A percentile compares a stretch with the other conserved stretches of the same genome.
These are phyloP conservation scores for Ensete glaucum DNA, from an alignment of 176 grass and related monocot species.

Conservation along the genomic window DNA sequence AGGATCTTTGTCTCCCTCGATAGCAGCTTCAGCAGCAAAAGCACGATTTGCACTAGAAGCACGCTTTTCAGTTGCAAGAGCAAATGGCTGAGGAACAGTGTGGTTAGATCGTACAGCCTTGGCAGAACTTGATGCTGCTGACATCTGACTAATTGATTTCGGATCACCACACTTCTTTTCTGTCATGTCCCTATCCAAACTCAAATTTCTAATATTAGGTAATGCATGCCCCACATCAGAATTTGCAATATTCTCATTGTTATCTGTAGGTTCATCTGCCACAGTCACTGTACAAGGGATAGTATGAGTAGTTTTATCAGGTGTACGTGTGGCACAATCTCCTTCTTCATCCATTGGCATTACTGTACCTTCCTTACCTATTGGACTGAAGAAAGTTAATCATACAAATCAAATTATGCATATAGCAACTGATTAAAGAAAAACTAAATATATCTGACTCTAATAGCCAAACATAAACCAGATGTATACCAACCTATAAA, in stretches of 20 bases:
- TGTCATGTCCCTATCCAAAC: slow-evolving; percentile 22
- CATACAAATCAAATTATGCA: neutral
- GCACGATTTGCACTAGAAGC: slow-evolving; percentile 28
- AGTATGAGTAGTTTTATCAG: neutral
- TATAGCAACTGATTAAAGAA: neutral
- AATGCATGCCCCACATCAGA: slow-evolving; percentile 19
- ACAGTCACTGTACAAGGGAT: neutral
- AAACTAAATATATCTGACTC: neutral
- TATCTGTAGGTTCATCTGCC: slow-evolving; percentile 26
- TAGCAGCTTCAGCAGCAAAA: slow-evolving; percentile 22
- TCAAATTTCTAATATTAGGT: slow-evolving; percentile 17
- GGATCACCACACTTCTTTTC: slow-evolving; percentile 44
- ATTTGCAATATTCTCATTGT: slow-evolving; percentile 21
- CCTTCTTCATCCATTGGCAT: neutral
- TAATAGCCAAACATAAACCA: neutral
- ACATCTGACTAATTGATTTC: slow-evolving; percentile 41
- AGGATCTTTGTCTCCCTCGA: slow-evolving; percentile 23
- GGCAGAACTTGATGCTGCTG: slow-evolving; percentile 37
- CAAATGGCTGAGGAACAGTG: slow-evolving; percentile 50
- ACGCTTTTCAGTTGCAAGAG: slow-evolving; percentile 49
- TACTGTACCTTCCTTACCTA: neutral
- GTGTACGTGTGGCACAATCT: neutral
- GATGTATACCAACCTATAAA: neutral
- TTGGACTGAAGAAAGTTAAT: neutral
- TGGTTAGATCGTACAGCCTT: slow-evolving; percentile 33